These are phyloP conservation scores for Zygosaccharomyces gambellarensis DNA, from an alignment of 805 yeast genomes.

Conservation along the genomic window DNA sequence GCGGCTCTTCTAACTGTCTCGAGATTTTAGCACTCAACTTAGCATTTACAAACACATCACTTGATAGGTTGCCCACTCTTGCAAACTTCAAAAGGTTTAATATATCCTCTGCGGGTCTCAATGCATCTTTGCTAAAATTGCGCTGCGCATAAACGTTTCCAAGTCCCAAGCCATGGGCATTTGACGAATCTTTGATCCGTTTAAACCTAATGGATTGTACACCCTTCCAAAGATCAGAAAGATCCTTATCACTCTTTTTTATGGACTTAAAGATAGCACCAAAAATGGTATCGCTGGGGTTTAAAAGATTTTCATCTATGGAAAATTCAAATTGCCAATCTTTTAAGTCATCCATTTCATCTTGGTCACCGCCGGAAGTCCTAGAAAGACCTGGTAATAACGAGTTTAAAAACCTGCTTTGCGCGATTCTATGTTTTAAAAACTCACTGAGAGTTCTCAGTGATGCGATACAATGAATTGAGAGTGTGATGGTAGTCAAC, in stretches of 20 bases:
- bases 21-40: conserved; percentile 82
- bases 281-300: conserved; percentile 65
- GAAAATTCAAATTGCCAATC: conserved; percentile 50
- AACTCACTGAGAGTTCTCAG: conserved; percentile 43
- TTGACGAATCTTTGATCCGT: conserved; percentile 30
- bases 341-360: conserved; percentile 11
- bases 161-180: conserved; percentile 12
- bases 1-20: conserved; percentile 83
- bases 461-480: conserved; percentile 53
- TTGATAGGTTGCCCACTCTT: conserved; percentile 37
- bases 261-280: conserved; percentile 60
- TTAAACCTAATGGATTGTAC: conserved; percentile 50
- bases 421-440: conserved; percentile 36
- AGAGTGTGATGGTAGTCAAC: conserved; percentile 30
- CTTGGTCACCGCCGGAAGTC: conserved; percentile 7
- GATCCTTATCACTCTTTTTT: conserved; percentile 39
- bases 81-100: conserved; percentile 47
- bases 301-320: conserved; percentile 52
- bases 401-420: conserved; percentile 25
- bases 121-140: conserved; percentile 3
- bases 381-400: conserved; percentile 17
- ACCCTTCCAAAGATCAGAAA: conserved; percentile 52
- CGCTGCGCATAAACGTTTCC: conserved; percentile 8
- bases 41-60: conserved; percentile 58
- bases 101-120: conserved; percentile 31